Evolutionary conservation across 2,329 filamentous ascomycete species (phyloP).

Genomic region (Knoxdaviesia capensis): DNA sequence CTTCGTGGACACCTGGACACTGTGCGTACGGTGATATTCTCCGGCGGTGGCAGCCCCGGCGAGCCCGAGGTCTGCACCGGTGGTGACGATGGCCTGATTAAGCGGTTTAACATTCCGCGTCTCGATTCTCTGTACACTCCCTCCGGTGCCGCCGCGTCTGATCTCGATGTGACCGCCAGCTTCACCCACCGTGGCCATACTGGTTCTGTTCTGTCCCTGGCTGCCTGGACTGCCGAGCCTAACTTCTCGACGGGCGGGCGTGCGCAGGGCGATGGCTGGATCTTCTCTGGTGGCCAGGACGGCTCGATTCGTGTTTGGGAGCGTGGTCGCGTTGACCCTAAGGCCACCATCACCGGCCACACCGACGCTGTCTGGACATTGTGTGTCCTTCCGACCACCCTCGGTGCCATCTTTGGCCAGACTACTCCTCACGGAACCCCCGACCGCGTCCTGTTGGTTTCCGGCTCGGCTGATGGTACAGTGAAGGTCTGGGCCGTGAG

Average conservation of each 20-base stretch:
- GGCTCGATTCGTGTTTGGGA: slow-evolving; percentile 91
- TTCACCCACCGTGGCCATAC: slow-evolving; percentile 90
- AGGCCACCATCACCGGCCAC: slow-evolving; percentile 83
- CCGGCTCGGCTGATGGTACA: slow-evolving; percentile 75
- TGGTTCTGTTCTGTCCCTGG: slow-evolving; percentile 72
- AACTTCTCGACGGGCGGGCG: slow-evolving; percentile 81
- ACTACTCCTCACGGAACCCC: slow-evolving; percentile 55
- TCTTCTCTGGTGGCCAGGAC: slow-evolving; percentile 94
- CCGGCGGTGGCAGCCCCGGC: slow-evolving; percentile 80
- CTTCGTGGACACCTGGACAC: slow-evolving; percentile 85
- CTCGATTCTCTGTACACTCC: slow-evolving; percentile 36
- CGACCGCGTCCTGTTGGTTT: slow-evolving; percentile 77
- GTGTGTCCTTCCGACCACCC: slow-evolving; percentile 71
- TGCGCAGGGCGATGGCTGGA: slow-evolving; percentile 85
- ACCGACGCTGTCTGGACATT: slow-evolving; percentile 93
- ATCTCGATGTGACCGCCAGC: slow-evolving; percentile 80
- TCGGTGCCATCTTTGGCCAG: slow-evolving; percentile 62
- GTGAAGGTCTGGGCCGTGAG: slow-evolving; percentile 92
- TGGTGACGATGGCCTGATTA: slow-evolving; percentile 87
- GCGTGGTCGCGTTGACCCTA: slow-evolving; percentile 79
- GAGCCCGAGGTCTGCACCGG: slow-evolving; percentile 95
- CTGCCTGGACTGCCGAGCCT: slow-evolving; percentile 70
- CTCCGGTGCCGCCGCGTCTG: slow-evolving; percentile 35
- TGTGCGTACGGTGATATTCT: slow-evolving; percentile 88
- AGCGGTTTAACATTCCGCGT: slow-evolving; percentile 87